Conservation (phyloP, 306 rosid genomes). For the Lagenaria siceraria region DNA sequence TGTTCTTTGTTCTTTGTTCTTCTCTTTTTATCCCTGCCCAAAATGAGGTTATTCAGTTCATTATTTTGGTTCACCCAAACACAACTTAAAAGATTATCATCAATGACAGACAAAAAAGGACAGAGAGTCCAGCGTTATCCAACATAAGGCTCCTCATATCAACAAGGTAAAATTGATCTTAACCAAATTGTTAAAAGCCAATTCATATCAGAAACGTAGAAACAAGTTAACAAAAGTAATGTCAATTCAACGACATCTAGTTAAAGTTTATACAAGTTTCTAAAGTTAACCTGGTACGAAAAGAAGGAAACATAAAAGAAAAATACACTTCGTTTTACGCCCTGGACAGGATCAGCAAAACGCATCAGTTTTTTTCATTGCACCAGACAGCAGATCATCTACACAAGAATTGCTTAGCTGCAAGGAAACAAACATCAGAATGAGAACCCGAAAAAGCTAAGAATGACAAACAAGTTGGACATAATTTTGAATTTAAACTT, state of each 20-base stretch:
- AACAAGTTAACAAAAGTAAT: not conserved
- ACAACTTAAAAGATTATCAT: not conserved
- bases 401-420: slow-evolving; percentile 5
- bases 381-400: not conserved
- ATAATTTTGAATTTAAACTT: not conserved
- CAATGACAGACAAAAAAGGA: too few species aligned
- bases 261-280: not conserved
- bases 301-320: not conserved
- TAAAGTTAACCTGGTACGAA: not conserved
- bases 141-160: not conserved
- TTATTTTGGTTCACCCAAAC: not conserved
- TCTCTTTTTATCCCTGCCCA: not conserved
- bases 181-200: not conserved
- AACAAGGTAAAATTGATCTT: not conserved
- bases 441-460: not conserved
- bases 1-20: not conserved
- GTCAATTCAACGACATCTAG: not conserved
- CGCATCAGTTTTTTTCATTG: not conserved
- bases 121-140: not conserved
- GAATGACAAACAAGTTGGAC: not conserved
- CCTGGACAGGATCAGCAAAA: not conserved
- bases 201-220: not conserved
- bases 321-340: not conserved
- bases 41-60: not conserved
- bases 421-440: not conserved